Evolutionary conservation across 2,329 filamentous ascomycete species (phyloP).

Genomic region (Trichoderma asperellum): DNA sequence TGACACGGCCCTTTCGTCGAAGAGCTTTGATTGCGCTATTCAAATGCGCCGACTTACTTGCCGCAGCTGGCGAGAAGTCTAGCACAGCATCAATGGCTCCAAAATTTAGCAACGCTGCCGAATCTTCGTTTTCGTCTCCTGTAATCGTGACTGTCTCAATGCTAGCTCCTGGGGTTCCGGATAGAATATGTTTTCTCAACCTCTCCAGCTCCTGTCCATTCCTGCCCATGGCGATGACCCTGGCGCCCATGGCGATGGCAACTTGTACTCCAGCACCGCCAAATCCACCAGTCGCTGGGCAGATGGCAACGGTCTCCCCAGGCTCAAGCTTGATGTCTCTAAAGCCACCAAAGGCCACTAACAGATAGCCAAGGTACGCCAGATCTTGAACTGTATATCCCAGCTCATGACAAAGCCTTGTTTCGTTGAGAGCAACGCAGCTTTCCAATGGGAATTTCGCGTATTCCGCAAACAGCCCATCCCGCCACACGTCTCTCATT

Average conservation of each 20-base stretch:
- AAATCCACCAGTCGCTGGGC: slow-evolving; percentile 55
- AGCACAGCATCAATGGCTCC: slow-evolving; percentile 48
- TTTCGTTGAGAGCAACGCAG: slow-evolving; percentile 39
- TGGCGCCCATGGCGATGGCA: slow-evolving; percentile 55
- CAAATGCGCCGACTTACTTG: slow-evolving; percentile 45
- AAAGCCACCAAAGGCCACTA: slow-evolving; percentile 52
- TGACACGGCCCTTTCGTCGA: slow-evolving; percentile 36
- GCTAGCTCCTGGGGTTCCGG: slow-evolving; percentile 31
- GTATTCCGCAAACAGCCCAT: slow-evolving; percentile 41
- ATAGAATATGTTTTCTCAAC: slow-evolving; percentile 40
- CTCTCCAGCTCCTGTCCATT: slow-evolving; percentile 38
- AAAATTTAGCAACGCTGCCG: slow-evolving; percentile 40
- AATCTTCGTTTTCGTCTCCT: slow-evolving; percentile 45
- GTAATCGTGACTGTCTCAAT: slow-evolving; percentile 48
- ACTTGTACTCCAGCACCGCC: slow-evolving; percentile 52
- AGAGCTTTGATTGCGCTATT: slow-evolving; percentile 44
- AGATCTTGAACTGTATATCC: slow-evolving; percentile 49
- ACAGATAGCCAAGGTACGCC: slow-evolving; percentile 40
- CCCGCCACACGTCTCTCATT: slow-evolving; percentile 37
- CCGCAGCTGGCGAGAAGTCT: slow-evolving; percentile 50
- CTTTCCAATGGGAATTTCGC: slow-evolving; percentile 44
- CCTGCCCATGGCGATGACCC: slow-evolving; percentile 55
- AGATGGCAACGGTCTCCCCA: slow-evolving; percentile 54
- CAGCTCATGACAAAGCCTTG: slow-evolving; percentile 35
- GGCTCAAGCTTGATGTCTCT: slow-evolving; percentile 47